Percentiles rank a stretch among this genome's conserved stretches.
Evolutionary conservation across 83 land plant genomes (phyloP).

Genomic region (Thuja plicata): DNA sequence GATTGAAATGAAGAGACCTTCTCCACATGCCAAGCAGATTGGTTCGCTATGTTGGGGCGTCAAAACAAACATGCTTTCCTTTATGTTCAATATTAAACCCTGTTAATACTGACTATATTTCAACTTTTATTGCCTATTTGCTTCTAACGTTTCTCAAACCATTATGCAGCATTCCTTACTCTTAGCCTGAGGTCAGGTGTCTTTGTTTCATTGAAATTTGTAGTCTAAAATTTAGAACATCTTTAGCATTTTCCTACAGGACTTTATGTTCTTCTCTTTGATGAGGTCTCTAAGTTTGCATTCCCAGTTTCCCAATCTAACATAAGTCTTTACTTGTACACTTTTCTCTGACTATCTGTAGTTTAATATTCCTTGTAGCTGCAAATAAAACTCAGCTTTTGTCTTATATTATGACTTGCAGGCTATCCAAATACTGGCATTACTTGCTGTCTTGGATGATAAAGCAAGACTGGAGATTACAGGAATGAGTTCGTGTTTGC

Average conservation of each 20-base stretch:
- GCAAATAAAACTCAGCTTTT: neutral
- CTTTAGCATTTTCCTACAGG: neutral
- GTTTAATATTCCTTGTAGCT: neutral
- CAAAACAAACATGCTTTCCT: neutral
- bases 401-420: neutral
- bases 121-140: neutral
- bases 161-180: neutral
- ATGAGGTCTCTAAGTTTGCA: neutral
- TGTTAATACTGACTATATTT: neutral
- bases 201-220: neutral
- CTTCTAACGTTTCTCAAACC: neutral
- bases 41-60: too few species aligned
- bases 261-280: neutral
- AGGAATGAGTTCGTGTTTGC: neutral
- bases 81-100: neutral
- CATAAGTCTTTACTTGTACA: neutral
- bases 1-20: neutral
- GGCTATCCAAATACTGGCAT: slow-evolving; percentile 2
- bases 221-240: neutral
- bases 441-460: slow-evolving; percentile 4
- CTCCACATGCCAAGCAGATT: neutral
- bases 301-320: neutral
- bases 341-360: neutral
- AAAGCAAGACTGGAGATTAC: slow-evolving; percentile 3
- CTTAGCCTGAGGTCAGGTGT: neutral